Conservation (phyloP, 306 rosid genomes). For the Quercus wislizeni region DNA sequence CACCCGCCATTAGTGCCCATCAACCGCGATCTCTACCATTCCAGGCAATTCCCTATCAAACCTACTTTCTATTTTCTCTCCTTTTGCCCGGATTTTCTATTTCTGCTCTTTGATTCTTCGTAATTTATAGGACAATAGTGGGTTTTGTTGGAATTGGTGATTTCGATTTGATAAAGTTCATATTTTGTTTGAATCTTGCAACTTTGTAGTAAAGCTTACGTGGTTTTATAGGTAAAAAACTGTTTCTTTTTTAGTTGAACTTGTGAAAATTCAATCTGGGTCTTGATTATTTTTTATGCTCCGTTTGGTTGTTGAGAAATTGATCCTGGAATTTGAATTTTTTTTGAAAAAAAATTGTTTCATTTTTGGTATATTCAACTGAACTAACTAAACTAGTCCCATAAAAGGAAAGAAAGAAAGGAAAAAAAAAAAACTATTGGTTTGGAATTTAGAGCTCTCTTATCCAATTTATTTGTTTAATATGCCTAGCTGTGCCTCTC, state of each 20-base stretch:
- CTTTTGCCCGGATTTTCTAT: background rate
- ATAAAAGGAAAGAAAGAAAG: background rate
- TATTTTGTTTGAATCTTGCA: slow-evolving; percentile 2
- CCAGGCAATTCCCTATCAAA: slow-evolving; percentile 46
- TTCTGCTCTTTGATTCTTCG: background rate
- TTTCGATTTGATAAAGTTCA: background rate
- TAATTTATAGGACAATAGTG: background rate
- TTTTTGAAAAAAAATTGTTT: too few species aligned
- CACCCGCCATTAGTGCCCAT: slow-evolving; percentile 38
- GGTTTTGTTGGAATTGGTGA: background rate
- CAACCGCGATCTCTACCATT: slow-evolving; percentile 87
- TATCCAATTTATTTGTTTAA: background rate
- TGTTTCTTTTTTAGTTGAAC: background rate
- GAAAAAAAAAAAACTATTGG: background rate
- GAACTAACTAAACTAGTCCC: background rate
- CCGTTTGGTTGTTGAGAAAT: background rate
- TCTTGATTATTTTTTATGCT: background rate
- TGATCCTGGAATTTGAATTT: background rate
- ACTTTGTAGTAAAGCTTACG: background rate
- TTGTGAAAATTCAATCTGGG: background rate
- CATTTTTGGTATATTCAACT: background rate
- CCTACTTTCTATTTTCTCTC: background rate
- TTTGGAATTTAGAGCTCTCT: background rate
- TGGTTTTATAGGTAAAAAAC: background rate
- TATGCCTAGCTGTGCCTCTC: background rate